These are phyloP conservation scores for Stellera chamaejasme DNA, from an alignment of 345 rosid genomes.

Conservation along the genomic window DNA sequence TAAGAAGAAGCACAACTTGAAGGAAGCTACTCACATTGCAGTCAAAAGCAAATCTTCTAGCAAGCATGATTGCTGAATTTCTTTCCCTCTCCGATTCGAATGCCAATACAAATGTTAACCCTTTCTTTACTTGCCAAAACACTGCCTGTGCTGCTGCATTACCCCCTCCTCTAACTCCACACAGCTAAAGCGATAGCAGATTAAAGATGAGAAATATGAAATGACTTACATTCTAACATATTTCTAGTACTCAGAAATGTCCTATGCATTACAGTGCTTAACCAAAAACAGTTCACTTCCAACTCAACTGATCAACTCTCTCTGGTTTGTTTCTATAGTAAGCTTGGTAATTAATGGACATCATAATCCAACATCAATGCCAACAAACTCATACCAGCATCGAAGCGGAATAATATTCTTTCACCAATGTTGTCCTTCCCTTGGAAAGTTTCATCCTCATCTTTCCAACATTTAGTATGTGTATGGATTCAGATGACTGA, in stretches of 20 bases:
- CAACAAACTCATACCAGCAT: constrained; percentile 58
- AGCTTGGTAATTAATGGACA: no score
- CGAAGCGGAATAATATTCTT: constrained; percentile 82
- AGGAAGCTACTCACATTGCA: constrained; percentile 59
- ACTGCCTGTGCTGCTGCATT: constrained; percentile 92
- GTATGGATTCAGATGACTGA: constrained; percentile 70
- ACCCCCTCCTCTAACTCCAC: constrained; percentile 99
- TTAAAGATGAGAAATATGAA: no score
- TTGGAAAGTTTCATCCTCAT: constrained; percentile 94
- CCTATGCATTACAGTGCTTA: no score
- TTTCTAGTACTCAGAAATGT: no score
- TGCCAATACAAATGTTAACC: constrained; percentile 65
- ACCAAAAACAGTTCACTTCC: no score
- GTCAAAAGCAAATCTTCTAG: constrained; percentile 87
- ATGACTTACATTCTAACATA: no score
- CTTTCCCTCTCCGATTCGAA: constrained; percentile 87
- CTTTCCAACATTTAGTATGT: constrained; percentile 78
- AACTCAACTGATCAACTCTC: no score
- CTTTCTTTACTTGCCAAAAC: constrained; percentile 87
- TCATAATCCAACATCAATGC: not conserved
- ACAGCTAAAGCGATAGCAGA: constrained; percentile 33
- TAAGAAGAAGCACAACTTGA: no score
- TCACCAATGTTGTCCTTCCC: constrained; percentile 60
- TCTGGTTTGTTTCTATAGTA: no score
- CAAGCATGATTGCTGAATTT: constrained; percentile 89